Base-by-base conservation (phyloP, 148 eudicot species). In the Drosera capensis region DNA sequence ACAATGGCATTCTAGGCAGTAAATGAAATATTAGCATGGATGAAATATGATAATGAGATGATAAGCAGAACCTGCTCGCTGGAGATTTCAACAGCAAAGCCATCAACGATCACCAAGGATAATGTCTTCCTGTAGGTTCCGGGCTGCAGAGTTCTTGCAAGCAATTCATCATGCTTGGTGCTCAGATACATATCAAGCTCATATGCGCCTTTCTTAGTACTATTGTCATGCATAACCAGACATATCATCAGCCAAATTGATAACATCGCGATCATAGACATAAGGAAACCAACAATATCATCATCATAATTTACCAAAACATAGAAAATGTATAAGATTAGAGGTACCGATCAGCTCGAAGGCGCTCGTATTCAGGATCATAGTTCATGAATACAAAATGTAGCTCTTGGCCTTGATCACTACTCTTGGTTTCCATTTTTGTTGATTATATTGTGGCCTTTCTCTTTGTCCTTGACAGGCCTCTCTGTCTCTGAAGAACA, bases 361-460 rank as follows among this genome's bases (percentile, higher is more conserved):
- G 95, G 22, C 80, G 86, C 46, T 85, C 86, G 36, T 85, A 85
- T 20, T 85, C 82, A 19, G 95, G 80, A 77, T 85, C 95, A 34
- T 72, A 85, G 49, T 74, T 75, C 92, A 85, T 63, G 71, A 85
- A 85, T 20, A 78, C 95, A 45, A 80, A 80, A 59, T 77, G 63
- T 13, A 79, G 39, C 60, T 79, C 87, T n/a, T n/a, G n/a, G n/a
- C n/a, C n/a, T n/a, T n/a, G n/a, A n/a, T n/a, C n/a, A n/a, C n/a
- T n/a, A n/a, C n/a, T n/a, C n/a, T n/a, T n/a, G n/a, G n/a, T n/a
- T n/a, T n/a, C n/a, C n/a, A n/a, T n/a, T n/a, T n/a, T n/a, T n/a
- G n/a, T n/a, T n/a, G n/a, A n/a, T n/a, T n/a, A n/a, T n/a, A n/a
- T n/a, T n/a, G n/a, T n/a, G n/a, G n/a, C n/a, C n/a, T n/a, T n/a